Percentiles rank a stretch among this genome's conserved stretches.
These are phyloP conservation scores for Trichopus zeylanicus DNA, from an alignment of 116 monocot species.

Conservation along the genomic window DNA sequence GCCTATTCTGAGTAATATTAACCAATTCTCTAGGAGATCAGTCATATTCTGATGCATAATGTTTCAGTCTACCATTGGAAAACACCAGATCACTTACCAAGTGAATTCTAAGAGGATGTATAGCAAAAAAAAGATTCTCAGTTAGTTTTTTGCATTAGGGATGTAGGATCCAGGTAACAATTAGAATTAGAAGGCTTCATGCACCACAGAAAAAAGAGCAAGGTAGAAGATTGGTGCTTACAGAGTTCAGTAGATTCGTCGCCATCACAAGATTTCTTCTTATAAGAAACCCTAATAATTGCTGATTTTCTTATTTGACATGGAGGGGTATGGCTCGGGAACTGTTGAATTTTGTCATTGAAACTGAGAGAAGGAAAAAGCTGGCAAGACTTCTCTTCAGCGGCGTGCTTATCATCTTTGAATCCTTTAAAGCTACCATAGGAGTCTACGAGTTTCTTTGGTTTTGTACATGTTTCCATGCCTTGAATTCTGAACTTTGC, in stretches of 20 bases:
- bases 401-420: constrained; percentile 19
- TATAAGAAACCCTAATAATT: constrained; percentile 69
- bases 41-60: no score
- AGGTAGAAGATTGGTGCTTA: constrained; percentile 15
- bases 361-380: constrained; percentile 57
- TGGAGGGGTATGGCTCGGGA: constrained; percentile 16
- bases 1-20: no score
- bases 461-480: constrained; percentile 20
- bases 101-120: no score
- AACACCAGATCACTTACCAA: no score
- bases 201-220: neutral
- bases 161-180: no score
- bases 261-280: constrained; percentile 43
- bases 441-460: constrained; percentile 24
- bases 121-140: no score
- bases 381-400: constrained; percentile 24
- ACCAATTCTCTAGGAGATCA: no score
- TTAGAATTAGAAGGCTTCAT: no score
- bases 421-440: constrained; percentile 28
- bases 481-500: constrained; percentile 7
- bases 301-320: constrained; percentile 47
- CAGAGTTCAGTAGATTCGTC: constrained; percentile 55
- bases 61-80: no score
- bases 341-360: constrained; percentile 57
- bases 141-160: no score